Evolutionary conservation across 2,329 filamentous ascomycete genomes (phyloP).

Genomic region (Elsinoe ampelina): DNA sequence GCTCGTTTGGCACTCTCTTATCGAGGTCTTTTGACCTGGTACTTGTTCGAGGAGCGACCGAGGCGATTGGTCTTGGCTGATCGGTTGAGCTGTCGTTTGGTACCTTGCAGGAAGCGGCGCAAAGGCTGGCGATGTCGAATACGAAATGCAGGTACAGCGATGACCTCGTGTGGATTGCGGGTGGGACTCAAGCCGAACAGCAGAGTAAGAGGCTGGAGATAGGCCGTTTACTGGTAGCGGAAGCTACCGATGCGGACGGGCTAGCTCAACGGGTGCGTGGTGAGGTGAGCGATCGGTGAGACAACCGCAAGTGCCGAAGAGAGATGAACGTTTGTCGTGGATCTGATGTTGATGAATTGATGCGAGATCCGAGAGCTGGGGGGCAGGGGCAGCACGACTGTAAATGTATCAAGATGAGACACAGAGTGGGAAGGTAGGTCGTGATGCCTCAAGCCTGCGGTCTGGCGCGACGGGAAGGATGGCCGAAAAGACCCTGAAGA

Average conservation of each 20-base stretch:
- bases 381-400: not conserved
- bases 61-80: not conserved
- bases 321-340: not conserved
- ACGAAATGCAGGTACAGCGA: conserved; percentile 9
- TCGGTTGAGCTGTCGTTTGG: not conserved
- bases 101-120: not conserved
- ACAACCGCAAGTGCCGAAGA: not conserved
- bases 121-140: not conserved
- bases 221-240: conserved; percentile 13
- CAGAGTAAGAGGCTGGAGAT: conserved; percentile 14
- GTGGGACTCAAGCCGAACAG: not conserved
- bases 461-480: conserved; percentile 11
- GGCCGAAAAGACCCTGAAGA: conserved; percentile 8
- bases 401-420: conserved; percentile 9
- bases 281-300: conserved; percentile 4
- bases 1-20: not conserved
- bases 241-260: conserved; percentile 7
- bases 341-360: not conserved
- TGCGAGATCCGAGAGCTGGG: conserved; percentile 1
- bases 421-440: conserved; percentile 5
- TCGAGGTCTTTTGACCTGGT: not conserved
- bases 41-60: not conserved
- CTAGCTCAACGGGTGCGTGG: conserved; percentile 10
- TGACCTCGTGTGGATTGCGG: not conserved
- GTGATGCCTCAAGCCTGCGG: not conserved